These are phyloP conservation scores for Naganishia onofrii DNA, from an alignment of 768 basidiomycete species.

Conservation along the genomic window DNA sequence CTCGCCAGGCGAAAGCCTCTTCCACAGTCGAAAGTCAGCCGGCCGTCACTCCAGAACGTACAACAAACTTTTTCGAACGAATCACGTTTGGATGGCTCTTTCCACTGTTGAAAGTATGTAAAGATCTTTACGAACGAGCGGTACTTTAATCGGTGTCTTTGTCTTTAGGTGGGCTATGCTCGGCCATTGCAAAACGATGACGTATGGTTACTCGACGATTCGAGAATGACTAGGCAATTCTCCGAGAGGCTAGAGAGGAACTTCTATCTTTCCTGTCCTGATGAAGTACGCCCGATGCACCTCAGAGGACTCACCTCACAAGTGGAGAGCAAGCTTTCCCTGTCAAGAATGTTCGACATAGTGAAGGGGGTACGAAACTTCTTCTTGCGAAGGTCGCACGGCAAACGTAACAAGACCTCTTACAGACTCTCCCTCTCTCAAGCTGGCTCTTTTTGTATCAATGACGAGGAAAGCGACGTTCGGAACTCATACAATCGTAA, in stretches of 20 bases:
- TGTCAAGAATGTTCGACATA: too few relatives aligned
- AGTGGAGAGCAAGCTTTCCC: neutral
- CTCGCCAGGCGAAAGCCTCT: too few relatives aligned
- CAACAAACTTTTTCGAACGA: neutral
- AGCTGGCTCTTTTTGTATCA: too few relatives aligned
- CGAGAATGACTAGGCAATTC: neutral
- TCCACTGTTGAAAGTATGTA: conserved; percentile 22
- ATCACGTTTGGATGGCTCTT: conserved; percentile 26
- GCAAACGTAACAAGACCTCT: too few relatives aligned
- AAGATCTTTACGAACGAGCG: too few relatives aligned
- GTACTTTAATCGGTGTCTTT: neutral
- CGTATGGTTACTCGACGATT: conserved; percentile 23
- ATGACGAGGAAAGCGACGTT: too few relatives aligned
- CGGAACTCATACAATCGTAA: too few relatives aligned
- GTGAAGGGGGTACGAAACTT: neutral
- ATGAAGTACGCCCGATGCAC: neutral
- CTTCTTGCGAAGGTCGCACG: too few relatives aligned
- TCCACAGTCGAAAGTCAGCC: too few relatives aligned
- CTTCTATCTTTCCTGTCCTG: conserved; percentile 21
- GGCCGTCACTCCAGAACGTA: conserved; percentile 6
- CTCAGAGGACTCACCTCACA: neutral
- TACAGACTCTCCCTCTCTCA: too few relatives aligned
- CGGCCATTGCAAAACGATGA: conserved; percentile 17
- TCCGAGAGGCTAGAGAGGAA: conserved; percentile 15
- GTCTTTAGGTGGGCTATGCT: conserved; percentile 10